Evolutionary conservation across 495 filamentous ascomycete species (phyloP).

Genomic region (Daldinia decipiens): DNA sequence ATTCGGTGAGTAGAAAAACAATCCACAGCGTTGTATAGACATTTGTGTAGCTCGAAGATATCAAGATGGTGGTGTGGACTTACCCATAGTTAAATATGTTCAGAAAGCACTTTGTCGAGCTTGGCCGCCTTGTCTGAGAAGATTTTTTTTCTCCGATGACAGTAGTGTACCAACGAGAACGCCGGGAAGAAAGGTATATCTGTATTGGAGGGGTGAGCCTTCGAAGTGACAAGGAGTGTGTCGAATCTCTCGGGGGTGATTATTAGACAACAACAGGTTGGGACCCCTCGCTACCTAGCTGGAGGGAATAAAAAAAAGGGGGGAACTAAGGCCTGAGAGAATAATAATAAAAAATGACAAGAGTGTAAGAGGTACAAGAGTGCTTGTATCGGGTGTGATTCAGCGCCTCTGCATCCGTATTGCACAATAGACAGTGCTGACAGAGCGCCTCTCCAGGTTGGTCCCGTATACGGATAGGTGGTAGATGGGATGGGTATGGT

Average conservation of each 20-base stretch:
- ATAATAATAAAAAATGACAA: conserved; percentile 9
- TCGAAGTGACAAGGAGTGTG: conserved; percentile 44
- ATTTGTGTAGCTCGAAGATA: conserved; percentile 38
- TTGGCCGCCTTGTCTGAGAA: conserved; percentile 56
- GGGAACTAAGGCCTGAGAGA: conserved; percentile 26
- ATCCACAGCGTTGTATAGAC: conserved; percentile 31
- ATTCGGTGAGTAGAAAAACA: conserved; percentile 20
- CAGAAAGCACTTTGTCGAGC: conserved; percentile 48
- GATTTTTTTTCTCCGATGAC: conserved; percentile 43
- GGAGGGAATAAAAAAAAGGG: conserved; percentile 40
- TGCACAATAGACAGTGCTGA: conserved; percentile 37
- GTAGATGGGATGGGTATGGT: conserved; percentile 27
- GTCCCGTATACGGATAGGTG: conserved; percentile 23
- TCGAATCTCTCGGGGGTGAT: conserved; percentile 34
- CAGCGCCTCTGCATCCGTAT: conserved; percentile 41
- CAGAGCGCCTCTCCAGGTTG: conserved; percentile 19
- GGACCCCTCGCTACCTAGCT: conserved; percentile 40
- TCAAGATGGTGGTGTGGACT: conserved; percentile 50
- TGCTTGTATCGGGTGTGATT: conserved; percentile 44
- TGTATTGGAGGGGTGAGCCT: conserved; percentile 46
- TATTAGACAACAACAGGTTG: conserved; percentile 26
- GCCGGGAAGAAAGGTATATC: conserved; percentile 37
- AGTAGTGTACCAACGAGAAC: conserved; percentile 41
- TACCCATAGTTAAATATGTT: conserved; percentile 57
- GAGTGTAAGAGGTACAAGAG: conserved; percentile 30